These are phyloP conservation scores for Bassia scoparia DNA, from an alignment of 148 eudicot species.

Conservation along the genomic window DNA sequence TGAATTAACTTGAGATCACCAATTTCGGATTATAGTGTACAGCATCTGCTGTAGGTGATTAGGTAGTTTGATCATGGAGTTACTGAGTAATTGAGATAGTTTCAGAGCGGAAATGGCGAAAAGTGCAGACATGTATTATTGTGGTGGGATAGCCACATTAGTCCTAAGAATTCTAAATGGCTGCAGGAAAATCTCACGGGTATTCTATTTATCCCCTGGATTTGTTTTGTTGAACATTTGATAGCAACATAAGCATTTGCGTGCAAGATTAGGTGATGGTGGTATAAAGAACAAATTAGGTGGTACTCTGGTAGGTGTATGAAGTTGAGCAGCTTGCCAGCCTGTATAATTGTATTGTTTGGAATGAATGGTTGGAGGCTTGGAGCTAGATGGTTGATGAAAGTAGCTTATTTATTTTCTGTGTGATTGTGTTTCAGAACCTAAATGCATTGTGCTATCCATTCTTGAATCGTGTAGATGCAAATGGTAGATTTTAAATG, in stretches of 20 bases:
- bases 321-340: neutral
- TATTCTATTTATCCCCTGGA: constrained; percentile 22
- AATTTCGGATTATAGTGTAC: constrained; percentile 14
- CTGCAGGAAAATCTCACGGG: constrained; percentile 94
- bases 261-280: neutral
- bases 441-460: neutral
- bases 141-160: constrained; percentile 99
- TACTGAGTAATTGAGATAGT: constrained; percentile 13
- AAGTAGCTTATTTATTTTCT: neutral
- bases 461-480: neutral
- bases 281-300: neutral
- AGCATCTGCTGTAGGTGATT: constrained; percentile 9
- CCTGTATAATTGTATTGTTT: neutral
- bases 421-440: constrained; percentile 5
- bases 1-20: neutral
- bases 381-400: neutral
- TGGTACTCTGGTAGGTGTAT: neutral
- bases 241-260: neutral
- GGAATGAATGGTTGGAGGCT: neutral
- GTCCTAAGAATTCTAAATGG: constrained; percentile 96
- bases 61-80: constrained; percentile 22
- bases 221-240: constrained; percentile 1
- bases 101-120: constrained; percentile 47
- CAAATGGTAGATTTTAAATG: neutral
- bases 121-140: constrained; percentile 75